These are phyloP conservation scores for Heliosperma pusillum DNA, from an alignment of 148 eudicot genomes.

Conservation along the genomic window DNA sequence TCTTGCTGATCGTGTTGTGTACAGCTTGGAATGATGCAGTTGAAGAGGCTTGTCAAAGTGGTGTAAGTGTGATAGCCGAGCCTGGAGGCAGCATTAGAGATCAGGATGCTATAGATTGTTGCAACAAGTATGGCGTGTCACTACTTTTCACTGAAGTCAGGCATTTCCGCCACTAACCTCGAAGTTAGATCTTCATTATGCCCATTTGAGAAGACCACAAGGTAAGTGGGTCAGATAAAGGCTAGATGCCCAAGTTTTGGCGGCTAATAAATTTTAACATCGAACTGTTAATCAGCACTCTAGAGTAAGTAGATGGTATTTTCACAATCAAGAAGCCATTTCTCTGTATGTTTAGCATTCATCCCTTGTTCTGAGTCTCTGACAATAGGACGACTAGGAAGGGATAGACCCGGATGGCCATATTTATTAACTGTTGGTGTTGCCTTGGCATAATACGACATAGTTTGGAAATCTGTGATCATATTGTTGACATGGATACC, in stretches of 20 bases:
- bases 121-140: conserved; percentile 82
- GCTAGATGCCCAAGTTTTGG: conserved; percentile 14
- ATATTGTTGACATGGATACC: not conserved
- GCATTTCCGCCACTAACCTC: conserved; percentile 74
- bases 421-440: not conserved
- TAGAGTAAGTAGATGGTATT: not conserved
- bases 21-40: conserved; percentile 97
- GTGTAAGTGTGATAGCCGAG: conserved; percentile 72
- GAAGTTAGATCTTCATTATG: not conserved
- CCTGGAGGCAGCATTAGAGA: conserved; percentile 94
- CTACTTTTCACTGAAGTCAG: conserved; percentile 77
- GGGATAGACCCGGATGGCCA: not conserved
- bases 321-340: not conserved
- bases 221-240: not conserved
- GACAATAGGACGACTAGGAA: not conserved
- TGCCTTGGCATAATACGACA: not conserved
- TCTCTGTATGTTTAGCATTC: not conserved
- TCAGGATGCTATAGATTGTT: conserved; percentile 77
- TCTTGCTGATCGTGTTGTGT: not conserved
- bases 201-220: not conserved
- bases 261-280: conserved; percentile 6
- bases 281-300: not conserved
- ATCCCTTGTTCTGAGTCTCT: not conserved
- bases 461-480: not conserved
- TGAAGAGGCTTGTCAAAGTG: conserved; percentile 90